Evolutionary conservation across 148 eudicot species (phyloP).

Genomic region (Cornus controversa): DNA sequence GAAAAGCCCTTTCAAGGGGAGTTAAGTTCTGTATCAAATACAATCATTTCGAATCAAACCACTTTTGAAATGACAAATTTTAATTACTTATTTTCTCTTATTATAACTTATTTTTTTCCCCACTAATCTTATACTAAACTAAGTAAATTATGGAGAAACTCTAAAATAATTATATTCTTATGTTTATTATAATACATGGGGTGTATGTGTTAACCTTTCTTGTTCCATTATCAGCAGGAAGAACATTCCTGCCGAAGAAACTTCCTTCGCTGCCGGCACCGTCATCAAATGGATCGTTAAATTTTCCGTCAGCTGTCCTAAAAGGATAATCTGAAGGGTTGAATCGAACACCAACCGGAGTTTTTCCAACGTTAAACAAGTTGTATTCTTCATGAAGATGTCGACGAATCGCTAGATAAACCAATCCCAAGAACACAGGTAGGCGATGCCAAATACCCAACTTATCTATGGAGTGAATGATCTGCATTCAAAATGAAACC

Average conservation of each 20-base stretch:
- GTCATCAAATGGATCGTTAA: slow-evolving; percentile 34
- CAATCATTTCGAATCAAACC: no score
- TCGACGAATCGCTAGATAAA: slow-evolving; percentile 25
- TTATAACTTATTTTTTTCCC: no score
- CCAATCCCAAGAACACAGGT: slow-evolving; percentile 28
- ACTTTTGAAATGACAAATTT: no score
- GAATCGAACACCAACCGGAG: slow-evolving; percentile 19
- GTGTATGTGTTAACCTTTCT: slow-evolving; percentile 8
- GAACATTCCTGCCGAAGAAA: slow-evolving; percentile 46
- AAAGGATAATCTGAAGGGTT: slow-evolving; percentile 21
- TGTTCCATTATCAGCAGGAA: slow-evolving; percentile 34
- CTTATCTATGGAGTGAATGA: slow-evolving; percentile 32
- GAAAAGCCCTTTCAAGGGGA: no score
- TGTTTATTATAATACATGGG: no score
- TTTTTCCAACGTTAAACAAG: slow-evolving; percentile 23
- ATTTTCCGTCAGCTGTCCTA: slow-evolving; percentile 31
- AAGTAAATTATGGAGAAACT: no score
- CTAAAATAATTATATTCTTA: no score
- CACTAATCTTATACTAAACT: no score
- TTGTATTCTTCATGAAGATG: slow-evolving; percentile 28
- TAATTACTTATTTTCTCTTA: no score
- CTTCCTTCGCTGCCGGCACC: slow-evolving; percentile 30
- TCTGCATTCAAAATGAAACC: slow-evolving; percentile 19
- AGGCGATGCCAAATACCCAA: slow-evolving; percentile 30
- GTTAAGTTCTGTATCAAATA: no score